Evolutionary conservation across 2,329 filamentous ascomycete genomes (phyloP), one percentile per base, ranked within the genome.

Genomic region (Hypoxylon sp.): DNA sequence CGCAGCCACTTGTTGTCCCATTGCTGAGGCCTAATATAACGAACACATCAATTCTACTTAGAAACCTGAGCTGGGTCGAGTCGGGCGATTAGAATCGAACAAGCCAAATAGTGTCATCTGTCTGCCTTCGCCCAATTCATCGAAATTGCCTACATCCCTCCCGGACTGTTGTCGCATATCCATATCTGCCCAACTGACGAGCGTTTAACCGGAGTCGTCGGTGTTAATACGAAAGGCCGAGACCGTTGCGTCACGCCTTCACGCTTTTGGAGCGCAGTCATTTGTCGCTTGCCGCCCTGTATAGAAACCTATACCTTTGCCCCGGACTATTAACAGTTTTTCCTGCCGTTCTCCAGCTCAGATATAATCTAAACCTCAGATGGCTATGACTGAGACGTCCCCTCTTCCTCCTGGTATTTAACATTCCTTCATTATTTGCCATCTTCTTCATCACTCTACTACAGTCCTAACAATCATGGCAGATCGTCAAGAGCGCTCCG

Each of bases 401-500:
- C 60, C 67, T 37, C 60, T 66, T 33, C 55, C 65, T 54, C 53
- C 58, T 45, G 68, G 69, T 71, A 68, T 67, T 48, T 53, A 49
- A 10, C 20, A 10, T 41, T 42, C 42, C 9, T 27, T 29, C 23
- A 43, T 40, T 48, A 26, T 26, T 31, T 20, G 8, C 29, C 18
- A 26, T 51, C 17, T 41, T 29, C 8, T 45, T 31, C 45, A 46
- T 37, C 21, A 46, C 31, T 29, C 45, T 24, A 46, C 13, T 40
- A 59, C 41, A 15, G n/a, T 40, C 55, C 64, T 67, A 61, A 71
- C 59, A 69, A 50, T 45, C 24, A 72, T 76, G 62, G 67, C 76
- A 92, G 89, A 92, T 74, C 85, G 87, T 66, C 81, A 87, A 66
- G 79, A 79, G 65, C 78, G 83, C 65, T 66, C 77, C 70, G 84